Percentiles rank a stretch among this genome's conserved stretches.
phyloP scores from a whole-genome alignment of 345 rosid species.

The Cardiospermum halicacabum region DNA sequence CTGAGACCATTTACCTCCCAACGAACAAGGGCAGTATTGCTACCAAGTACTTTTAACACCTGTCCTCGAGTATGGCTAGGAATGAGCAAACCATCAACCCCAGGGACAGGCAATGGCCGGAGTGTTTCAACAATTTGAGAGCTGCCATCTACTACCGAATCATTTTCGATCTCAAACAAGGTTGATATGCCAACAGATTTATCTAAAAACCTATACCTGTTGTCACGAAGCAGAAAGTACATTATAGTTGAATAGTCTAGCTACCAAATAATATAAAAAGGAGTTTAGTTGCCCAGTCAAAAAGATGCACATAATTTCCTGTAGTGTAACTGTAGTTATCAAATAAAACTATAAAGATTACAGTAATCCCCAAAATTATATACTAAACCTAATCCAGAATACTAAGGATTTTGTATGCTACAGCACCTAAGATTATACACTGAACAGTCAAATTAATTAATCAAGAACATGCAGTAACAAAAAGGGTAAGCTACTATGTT shows the following conservation, averaged over 20 bases:
- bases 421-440: background rate
- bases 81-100: slow-evolving; percentile 70
- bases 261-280: background rate
- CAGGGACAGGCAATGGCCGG: slow-evolving; percentile 60
- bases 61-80: slow-evolving; percentile 76
- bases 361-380: background rate
- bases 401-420: background rate
- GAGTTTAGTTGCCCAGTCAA: background rate
- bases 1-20: slow-evolving; percentile 72
- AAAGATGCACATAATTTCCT: background rate
- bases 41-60: slow-evolving; percentile 52
- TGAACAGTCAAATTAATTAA: background rate
- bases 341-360: background rate
- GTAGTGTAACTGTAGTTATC: background rate
- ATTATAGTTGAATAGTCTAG: slow-evolving; percentile 1
- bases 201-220: slow-evolving; percentile 88
- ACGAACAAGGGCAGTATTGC: slow-evolving; percentile 74
- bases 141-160: slow-evolving; percentile 41
- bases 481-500: background rate
- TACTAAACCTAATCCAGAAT: background rate
- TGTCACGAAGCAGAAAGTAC: slow-evolving; percentile 7
- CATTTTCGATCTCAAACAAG: slow-evolving; percentile 56
- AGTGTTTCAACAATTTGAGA: slow-evolving; percentile 67
- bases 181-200: slow-evolving; percentile 84
- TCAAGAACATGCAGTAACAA: background rate